These are phyloP conservation scores for Penicillium capsulatum DNA, from an alignment of 2,329 filamentous ascomycete genomes.

Conservation along the genomic window DNA sequence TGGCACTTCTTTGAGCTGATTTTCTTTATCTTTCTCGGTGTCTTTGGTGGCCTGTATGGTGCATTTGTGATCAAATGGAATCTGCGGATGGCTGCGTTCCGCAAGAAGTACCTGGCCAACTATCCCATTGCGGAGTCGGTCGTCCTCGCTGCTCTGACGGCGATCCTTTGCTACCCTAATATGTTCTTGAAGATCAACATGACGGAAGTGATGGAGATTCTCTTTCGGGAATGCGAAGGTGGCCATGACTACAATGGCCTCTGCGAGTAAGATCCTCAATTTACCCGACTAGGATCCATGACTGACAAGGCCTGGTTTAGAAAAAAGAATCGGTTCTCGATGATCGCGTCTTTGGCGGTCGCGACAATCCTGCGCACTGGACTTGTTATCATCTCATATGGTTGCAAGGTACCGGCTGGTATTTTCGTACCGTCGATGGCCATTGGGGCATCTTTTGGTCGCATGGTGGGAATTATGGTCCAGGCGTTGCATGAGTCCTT, in stretches of 20 bases:
- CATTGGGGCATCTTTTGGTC: conserved; percentile 87
- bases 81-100: conserved; percentile 80
- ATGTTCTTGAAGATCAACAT: conserved; percentile 94
- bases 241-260: conserved; percentile 83
- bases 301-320: conserved; percentile 24
- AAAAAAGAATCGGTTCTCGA: conserved; percentile 65
- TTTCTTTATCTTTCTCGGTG: conserved; percentile 85
- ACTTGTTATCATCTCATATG: conserved; percentile 92
- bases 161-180: conserved; percentile 93
- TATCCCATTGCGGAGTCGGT: conserved; percentile 86
- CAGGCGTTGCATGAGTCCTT: conserved; percentile 82
- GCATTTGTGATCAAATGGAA: conserved; percentile 99
- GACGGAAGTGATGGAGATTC: conserved; percentile 98
- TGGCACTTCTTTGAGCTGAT: conserved; percentile 98
- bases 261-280: conserved; percentile 59
- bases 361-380: conserved; percentile 78
- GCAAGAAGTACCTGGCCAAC: conserved; percentile 82
- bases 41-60: conserved; percentile 92
- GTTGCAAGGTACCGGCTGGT: conserved; percentile 94
- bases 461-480: conserved; percentile 90
- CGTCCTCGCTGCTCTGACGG: conserved; percentile 74
- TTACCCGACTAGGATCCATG: neutral
- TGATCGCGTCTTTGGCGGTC: conserved; percentile 70
- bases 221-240: conserved; percentile 90
- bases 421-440: conserved; percentile 99